phyloP scores from a whole-genome alignment of 2,329 filamentous ascomycete genomes.

The Cordyceps farinosa region DNA sequence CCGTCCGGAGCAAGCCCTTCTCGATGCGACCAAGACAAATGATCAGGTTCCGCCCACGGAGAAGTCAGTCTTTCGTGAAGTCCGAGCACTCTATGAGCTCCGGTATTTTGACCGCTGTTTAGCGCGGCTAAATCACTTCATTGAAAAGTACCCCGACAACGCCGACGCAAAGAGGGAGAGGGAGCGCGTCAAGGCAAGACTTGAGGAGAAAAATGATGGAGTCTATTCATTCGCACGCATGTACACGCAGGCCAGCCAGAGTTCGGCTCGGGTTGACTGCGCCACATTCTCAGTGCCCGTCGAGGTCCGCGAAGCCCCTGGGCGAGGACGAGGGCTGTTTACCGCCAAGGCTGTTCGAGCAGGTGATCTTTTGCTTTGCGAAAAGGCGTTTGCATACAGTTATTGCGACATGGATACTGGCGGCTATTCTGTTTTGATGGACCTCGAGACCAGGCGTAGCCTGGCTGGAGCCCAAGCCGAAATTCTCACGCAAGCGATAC shows the following conservation, averaged over 20 bases:
- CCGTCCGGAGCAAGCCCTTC: slow-evolving; percentile 29
- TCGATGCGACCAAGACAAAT: slow-evolving; percentile 25
- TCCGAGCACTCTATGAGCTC: slow-evolving; percentile 43
- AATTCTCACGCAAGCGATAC: slow-evolving; percentile 38
- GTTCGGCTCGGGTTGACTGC: slow-evolving; percentile 42
- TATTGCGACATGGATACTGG: neutral
- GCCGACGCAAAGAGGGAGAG: slow-evolving; percentile 28
- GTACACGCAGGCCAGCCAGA: slow-evolving; percentile 34
- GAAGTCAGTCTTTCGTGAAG: slow-evolving; percentile 43
- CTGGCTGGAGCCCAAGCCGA: slow-evolving; percentile 37
- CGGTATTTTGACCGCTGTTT: slow-evolving; percentile 35
- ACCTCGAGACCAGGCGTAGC: slow-evolving; percentile 30
- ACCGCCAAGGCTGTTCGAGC: slow-evolving; percentile 43
- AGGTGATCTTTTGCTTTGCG: slow-evolving; percentile 52
- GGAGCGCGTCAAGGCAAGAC: slow-evolving; percentile 27
- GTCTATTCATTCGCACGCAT: slow-evolving; percentile 37
- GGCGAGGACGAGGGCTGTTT: slow-evolving; percentile 49
- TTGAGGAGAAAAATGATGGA: slow-evolving; percentile 38
- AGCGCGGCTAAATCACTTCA: slow-evolving; percentile 32
- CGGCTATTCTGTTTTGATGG: slow-evolving; percentile 35
- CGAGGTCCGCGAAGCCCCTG: slow-evolving; percentile 36
- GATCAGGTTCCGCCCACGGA: slow-evolving; percentile 29
- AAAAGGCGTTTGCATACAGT: slow-evolving; percentile 50
- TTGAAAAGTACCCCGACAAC: slow-evolving; percentile 34
- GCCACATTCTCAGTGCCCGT: slow-evolving; percentile 44